Percentiles rank a stretch among this genome's conserved stretches.
Conservation (phyloP, 371 early-diverging fungal species). For the Mucor velutinosus region DNA sequence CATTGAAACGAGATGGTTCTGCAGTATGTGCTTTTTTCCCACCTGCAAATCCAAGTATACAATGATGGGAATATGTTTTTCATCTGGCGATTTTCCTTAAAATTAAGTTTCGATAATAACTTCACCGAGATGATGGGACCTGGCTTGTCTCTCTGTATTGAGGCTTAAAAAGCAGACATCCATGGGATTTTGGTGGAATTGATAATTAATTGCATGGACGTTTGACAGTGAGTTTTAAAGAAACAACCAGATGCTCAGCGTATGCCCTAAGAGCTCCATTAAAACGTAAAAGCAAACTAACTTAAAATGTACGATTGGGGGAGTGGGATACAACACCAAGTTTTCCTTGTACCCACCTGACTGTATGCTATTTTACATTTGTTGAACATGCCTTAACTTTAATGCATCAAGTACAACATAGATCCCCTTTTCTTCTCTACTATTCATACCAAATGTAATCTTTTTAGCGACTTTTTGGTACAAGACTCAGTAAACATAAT, state of each 20-base stretch:
- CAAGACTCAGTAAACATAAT: background rate
- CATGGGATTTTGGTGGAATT: background rate
- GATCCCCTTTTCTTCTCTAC: background rate
- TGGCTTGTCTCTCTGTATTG: background rate
- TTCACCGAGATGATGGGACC: background rate
- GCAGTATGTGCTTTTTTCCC: background rate
- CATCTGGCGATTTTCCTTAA: background rate
- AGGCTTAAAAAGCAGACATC: background rate
- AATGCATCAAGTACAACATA: background rate
- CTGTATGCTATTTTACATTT: background rate
- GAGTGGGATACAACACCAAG: background rate
- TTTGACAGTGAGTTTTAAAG: background rate
- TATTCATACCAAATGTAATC: background rate
- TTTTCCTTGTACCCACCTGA: background rate
- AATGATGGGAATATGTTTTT: background rate
- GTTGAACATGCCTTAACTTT: background rate
- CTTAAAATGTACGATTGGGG: background rate
- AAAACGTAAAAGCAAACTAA: background rate
- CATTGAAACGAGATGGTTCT: background rate
- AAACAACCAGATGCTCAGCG: background rate
- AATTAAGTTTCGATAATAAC: background rate
- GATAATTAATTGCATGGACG: background rate
- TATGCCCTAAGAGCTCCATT: background rate
- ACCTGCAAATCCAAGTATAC: background rate
- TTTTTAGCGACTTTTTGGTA: conserved; percentile 1